These are phyloP conservation scores for Raphanus hybrid DNA, from an alignment of 441 rosid genomes.

Conservation along the genomic window DNA sequence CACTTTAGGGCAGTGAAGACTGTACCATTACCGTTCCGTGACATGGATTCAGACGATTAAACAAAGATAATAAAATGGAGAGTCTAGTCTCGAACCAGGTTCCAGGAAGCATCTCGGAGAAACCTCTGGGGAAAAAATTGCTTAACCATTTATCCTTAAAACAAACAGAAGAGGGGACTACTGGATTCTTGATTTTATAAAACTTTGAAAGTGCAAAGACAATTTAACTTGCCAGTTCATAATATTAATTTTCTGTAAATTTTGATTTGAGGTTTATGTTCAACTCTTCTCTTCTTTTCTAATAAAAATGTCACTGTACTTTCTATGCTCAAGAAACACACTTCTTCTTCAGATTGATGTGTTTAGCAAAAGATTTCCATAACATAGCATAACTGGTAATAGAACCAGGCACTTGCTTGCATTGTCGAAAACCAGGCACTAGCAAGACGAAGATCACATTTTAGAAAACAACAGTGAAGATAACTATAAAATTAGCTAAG, in stretches of 20 bases:
- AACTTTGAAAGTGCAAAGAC: slow-evolving; percentile 26
- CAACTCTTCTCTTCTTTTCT: slow-evolving; percentile 14
- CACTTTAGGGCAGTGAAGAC: slow-evolving; percentile 89
- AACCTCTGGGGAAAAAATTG: slow-evolving; percentile 13
- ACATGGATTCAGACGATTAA: slow-evolving; percentile 68
- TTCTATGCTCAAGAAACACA: not conserved
- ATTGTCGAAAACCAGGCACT: no score
- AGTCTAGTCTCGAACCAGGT: slow-evolving; percentile 22
- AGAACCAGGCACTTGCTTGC: no score
- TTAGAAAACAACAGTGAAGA: no score
- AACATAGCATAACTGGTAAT: no score
- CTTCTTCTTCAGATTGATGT: not conserved
- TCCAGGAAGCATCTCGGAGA: slow-evolving; percentile 22
- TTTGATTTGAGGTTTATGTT: slow-evolving; percentile 24
- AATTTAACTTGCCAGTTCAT: slow-evolving; percentile 33
- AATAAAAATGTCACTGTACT: slow-evolving; percentile 18
- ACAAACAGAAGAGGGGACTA: slow-evolving; percentile 1
- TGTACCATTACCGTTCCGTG: slow-evolving; percentile 92
- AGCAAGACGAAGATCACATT: no score
- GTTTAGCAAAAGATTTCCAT: no score
- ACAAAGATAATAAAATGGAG: slow-evolving; percentile 24
- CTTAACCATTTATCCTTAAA: slow-evolving; percentile 23
- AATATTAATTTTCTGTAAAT: slow-evolving; percentile 37
- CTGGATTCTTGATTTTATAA: slow-evolving; percentile 30
- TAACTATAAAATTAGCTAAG: no score